These are phyloP conservation scores for Ensete ventricosum DNA, from an alignment of 176 grass and related monocot genomes.

Conservation along the genomic window DNA sequence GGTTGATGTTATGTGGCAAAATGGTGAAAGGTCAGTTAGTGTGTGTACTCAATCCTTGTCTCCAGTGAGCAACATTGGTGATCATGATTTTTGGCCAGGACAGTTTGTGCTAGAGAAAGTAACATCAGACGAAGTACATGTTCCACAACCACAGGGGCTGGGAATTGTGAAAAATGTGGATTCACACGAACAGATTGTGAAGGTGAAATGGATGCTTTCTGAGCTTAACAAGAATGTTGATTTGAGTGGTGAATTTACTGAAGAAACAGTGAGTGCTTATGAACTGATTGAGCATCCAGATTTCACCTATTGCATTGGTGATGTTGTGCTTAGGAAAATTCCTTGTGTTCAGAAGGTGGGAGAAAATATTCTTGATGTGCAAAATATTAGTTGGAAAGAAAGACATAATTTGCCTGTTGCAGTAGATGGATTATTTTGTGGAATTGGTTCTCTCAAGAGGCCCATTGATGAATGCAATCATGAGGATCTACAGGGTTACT, in stretches of 20 bases:
- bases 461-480: slow-evolving; percentile 16
- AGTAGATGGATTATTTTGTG: not conserved
- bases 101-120: slow-evolving; percentile 77
- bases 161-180: slow-evolving; percentile 80
- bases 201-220: slow-evolving; percentile 64
- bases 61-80: slow-evolving; percentile 71
- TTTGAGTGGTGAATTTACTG: slow-evolving; percentile 33
- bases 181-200: slow-evolving; percentile 61
- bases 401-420: not conserved
- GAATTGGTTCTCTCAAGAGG: not conserved
- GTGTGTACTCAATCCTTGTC: slow-evolving; percentile 47
- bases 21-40: slow-evolving; percentile 60
- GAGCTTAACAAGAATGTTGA: slow-evolving; percentile 30
- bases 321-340: slow-evolving; percentile 60
- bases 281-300: slow-evolving; percentile 85
- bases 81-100: slow-evolving; percentile 94
- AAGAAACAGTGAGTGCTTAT: slow-evolving; percentile 84
- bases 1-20: slow-evolving; percentile 84
- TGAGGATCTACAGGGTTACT: slow-evolving; percentile 37
- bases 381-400: slow-evolving; percentile 16
- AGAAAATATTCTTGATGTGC: slow-evolving; percentile 30
- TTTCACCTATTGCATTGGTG: slow-evolving; percentile 73
- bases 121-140: slow-evolving; percentile 25
- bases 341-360: slow-evolving; percentile 39
- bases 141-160: slow-evolving; percentile 25